phyloP scores from a whole-genome alignment of 202 grass and related monocot species.

The Panicum virgatum region DNA sequence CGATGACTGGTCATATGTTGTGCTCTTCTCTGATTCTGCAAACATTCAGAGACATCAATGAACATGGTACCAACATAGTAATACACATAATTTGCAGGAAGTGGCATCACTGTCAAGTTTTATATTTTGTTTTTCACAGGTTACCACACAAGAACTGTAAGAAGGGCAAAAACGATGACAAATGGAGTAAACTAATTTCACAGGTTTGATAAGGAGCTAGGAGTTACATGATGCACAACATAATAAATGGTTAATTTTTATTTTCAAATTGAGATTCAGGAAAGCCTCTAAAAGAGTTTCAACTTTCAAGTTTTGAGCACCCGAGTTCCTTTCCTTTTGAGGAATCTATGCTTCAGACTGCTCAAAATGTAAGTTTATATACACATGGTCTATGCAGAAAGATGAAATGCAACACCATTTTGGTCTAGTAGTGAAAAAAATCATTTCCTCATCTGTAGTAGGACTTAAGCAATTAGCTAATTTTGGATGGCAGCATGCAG shows the following conservation, averaged over 20 bases:
- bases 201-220: background rate
- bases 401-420: background rate
- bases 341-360: background rate
- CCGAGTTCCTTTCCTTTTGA: background rate
- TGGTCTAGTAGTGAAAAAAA: no score
- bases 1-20: background rate
- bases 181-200: background rate
- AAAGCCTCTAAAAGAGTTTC: background rate
- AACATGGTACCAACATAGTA: background rate
- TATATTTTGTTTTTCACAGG: background rate
- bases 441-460: no score
- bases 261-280: background rate
- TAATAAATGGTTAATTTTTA: background rate
- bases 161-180: background rate
- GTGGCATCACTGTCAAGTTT: background rate
- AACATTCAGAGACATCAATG: constrained; percentile 4
- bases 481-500: no score
- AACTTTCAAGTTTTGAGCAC: background rate
- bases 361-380: background rate
- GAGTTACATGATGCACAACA: constrained; percentile 3
- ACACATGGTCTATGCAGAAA: background rate
- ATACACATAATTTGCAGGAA: background rate
- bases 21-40: constrained; percentile 35
- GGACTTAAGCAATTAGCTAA: no score
- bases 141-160: constrained; percentile 8